Conservation (phyloP, 1,284 basidiomycete species). For the Leccinum holopus region DNA sequence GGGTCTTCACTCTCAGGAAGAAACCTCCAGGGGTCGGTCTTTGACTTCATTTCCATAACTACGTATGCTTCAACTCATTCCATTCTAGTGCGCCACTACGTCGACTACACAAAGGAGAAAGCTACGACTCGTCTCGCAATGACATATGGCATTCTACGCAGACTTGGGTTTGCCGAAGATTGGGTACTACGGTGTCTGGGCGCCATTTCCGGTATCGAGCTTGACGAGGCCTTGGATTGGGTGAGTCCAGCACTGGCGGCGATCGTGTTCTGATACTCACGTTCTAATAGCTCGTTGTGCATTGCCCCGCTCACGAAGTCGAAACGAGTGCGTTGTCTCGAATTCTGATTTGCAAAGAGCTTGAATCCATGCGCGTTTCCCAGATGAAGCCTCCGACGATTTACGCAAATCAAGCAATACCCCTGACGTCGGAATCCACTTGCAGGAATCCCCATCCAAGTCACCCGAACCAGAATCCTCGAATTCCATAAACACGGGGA, state of each 20-base stretch:
- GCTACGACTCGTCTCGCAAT: conserved; percentile 69
- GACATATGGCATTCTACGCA: conserved; percentile 80
- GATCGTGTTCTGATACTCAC: conserved; percentile 13
- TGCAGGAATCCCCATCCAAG: conserved; percentile 5
- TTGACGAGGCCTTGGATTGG: conserved; percentile 94
- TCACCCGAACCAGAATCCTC: conserved; percentile 2
- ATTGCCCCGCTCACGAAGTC: conserved; percentile 68
- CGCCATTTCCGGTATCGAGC: conserved; percentile 63
- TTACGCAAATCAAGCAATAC: conserved; percentile 4
- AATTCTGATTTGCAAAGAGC: background rate
- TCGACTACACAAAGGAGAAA: conserved; percentile 70
- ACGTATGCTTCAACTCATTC: conserved; percentile 6
- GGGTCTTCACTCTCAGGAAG: conserved; percentile 44
- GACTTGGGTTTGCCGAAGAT: conserved; percentile 77
- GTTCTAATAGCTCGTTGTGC: conserved; percentile 59
- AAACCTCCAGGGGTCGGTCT: conserved; percentile 20
- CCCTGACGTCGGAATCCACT: conserved; percentile 4
- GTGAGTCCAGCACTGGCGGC: conserved; percentile 44
- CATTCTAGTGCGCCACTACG: conserved; percentile 35
- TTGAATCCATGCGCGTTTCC: conserved; percentile 8
- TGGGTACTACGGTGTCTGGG: conserved; percentile 71
- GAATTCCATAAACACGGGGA: conserved; percentile 32
- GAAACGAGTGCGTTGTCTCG: conserved; percentile 30
- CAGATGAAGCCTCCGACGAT: conserved; percentile 15
- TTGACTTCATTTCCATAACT: conserved; percentile 2